Evolutionary conservation across 768 basidiomycete genomes (phyloP), one percentile per base, ranked within the genome.

Genomic region (Leucocoprinus sp.): DNA sequence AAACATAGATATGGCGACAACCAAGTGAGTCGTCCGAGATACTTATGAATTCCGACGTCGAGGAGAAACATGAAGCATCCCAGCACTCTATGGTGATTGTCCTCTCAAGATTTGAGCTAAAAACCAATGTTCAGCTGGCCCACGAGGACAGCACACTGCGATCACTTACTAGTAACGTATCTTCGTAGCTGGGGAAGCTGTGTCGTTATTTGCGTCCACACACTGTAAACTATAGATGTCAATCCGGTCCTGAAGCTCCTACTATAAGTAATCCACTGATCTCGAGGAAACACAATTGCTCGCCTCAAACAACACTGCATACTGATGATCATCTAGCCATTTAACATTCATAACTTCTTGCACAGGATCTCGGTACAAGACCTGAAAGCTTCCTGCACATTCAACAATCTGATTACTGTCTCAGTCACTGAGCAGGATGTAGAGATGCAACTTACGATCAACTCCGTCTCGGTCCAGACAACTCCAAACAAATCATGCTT

Each of bases 391-490:
- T 1, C 55, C 54, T 15, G 52, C 46, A 52, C 66, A 69, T 46
- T 68, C 63, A 48, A 72, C 72, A 8, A 66, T 55, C 74, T 75
- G 26, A 1, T 15, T 11, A 29, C 34, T 1, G 15, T 31, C 28
- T 29, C 19, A 29, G 19, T 14, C 21, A 36, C 27, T 34, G 29
- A 39, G 17, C 41, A 24, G 21, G n/a, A 35, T 24, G 2, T 12
- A 17, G 18, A 18, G 58, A 4, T 11, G 4, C 11, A 31, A 14
- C 67, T 50, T 52, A 73, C 75, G 37, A 59, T 58, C 8, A 75
- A 48, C 35, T 68, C 65, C 8, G 61, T 37, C 21, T 69, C 61
- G 3, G 74, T 67, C 80, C 80, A 81, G 11, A 61, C 63, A 17
- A 78, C 45, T 1, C 69, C 73, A 17, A 64, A 54, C 6, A 74